These are phyloP conservation scores for Sphagnum fallax DNA, from an alignment of 228 moss, liverwort and hornwort species.

Conservation along the genomic window DNA sequence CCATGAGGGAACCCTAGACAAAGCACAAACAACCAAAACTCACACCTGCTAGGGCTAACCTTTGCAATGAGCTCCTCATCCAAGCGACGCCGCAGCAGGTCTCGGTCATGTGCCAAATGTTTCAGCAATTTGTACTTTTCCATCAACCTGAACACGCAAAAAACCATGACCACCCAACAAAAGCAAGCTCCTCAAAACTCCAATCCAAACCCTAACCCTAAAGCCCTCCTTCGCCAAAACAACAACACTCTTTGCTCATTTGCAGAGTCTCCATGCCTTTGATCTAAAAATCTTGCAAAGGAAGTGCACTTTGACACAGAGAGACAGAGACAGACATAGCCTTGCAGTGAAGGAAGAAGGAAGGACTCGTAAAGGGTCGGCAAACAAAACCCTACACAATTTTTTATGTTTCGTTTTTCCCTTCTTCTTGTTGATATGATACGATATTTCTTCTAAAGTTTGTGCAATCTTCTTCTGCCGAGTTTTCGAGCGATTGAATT, in stretches of 20 bases:
- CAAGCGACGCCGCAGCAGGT: conserved; percentile 63
- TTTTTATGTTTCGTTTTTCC: too few relatives aligned
- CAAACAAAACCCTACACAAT: background rate
- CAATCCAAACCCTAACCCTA: background rate
- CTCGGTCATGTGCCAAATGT: conserved; percentile 57
- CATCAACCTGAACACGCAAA: conserved; percentile 39
- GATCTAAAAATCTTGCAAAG: background rate
- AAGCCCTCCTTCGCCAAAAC: background rate
- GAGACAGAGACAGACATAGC: background rate
- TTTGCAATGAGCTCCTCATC: conserved; percentile 74
- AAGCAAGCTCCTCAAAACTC: background rate
- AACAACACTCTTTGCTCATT: background rate
- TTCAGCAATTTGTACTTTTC: conserved; percentile 71
- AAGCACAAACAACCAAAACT: background rate
- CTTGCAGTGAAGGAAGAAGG: background rate
- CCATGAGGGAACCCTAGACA: background rate
- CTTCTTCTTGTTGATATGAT: too few relatives aligned
- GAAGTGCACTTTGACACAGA: background rate
- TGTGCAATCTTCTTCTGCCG: too few relatives aligned
- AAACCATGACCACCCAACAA: background rate
- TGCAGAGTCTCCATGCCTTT: background rate
- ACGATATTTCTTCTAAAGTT: too few relatives aligned
- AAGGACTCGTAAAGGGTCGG: background rate
- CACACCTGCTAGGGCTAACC: conserved; percentile 19
- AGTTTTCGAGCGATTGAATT: too few relatives aligned